Percentiles rank a stretch among this genome's conserved stretches.
Conservation (phyloP, 768 basidiomycete species). For the Leccinum disarticulatum region DNA sequence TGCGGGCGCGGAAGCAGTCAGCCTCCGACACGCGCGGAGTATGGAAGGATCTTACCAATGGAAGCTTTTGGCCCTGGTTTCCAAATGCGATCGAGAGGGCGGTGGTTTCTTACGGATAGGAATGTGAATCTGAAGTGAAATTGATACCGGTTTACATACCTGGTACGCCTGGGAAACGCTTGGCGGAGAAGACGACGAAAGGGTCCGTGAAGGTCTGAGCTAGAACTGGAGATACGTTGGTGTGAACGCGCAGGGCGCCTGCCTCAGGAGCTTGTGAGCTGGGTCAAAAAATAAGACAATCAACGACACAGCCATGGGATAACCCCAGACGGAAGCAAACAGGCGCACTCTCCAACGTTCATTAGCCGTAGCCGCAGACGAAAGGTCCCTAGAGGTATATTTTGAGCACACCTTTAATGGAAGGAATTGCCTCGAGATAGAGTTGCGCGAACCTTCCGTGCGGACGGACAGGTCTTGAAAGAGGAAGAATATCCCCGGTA, state of each 20-base stretch:
- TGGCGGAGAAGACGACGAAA: slow-evolving; percentile 88
- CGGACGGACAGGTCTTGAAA: slow-evolving; percentile 93
- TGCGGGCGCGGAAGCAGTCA: slow-evolving; percentile 21
- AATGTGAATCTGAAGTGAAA: slow-evolving; percentile 19
- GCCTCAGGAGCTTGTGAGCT: slow-evolving; percentile 74
- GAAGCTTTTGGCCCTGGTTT: slow-evolving; percentile 88
- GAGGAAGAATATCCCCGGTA: slow-evolving; percentile 89
- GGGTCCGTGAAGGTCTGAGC: slow-evolving; percentile 82
- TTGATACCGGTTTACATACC: slow-evolving; percentile 45
- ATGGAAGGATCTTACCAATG: slow-evolving; percentile 57
- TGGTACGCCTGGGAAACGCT: slow-evolving; percentile 93
- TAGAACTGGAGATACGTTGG: slow-evolving; percentile 68
- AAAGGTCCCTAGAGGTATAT: slow-evolving; percentile 62
- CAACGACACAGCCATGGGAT: slow-evolving; percentile 19
- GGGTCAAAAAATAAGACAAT: slow-evolving; percentile 23
- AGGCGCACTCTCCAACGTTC: slow-evolving; percentile 87
- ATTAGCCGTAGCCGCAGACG: slow-evolving; percentile 84
- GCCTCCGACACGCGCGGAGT: slow-evolving; percentile 21
- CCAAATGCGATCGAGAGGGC: slow-evolving; percentile 86
- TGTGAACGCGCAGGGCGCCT: slow-evolving; percentile 65
- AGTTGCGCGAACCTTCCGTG: slow-evolving; percentile 70
- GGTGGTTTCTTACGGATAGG: slow-evolving; percentile 64
- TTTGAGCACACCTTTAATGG: slow-evolving; percentile 23
- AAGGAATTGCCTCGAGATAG: slow-evolving; percentile 22
- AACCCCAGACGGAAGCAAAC: slow-evolving; percentile 17